Conservation (phyloP, 352 stramenopile species). For the Peronospora farinosa region DNA sequence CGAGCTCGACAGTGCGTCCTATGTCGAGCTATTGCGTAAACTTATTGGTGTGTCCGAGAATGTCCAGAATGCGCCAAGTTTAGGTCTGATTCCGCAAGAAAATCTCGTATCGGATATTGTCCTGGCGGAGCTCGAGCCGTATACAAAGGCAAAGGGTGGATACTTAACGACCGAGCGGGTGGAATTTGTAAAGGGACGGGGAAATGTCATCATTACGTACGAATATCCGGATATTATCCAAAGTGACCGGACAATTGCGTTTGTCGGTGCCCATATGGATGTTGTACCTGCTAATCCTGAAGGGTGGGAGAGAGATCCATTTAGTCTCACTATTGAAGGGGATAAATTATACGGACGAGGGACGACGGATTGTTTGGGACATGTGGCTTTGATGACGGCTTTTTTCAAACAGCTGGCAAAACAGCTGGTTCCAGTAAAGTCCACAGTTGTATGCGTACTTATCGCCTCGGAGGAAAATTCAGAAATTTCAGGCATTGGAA, state of each 20-base stretch:
- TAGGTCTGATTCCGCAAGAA: conserved; percentile 45
- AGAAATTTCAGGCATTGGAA: conserved; percentile 79
- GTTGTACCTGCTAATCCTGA: conserved; percentile 90
- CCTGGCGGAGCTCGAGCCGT: conserved; percentile 76
- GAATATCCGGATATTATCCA: conserved; percentile 29
- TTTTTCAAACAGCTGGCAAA: conserved; percentile 74
- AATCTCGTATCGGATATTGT: conserved; percentile 88
- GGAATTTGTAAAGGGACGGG: conserved; percentile 76
- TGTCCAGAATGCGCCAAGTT: conserved; percentile 41
- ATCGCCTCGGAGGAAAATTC: conserved; percentile 87
- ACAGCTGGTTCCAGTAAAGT: conserved; percentile 61
- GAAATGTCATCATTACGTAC: conserved; percentile 92
- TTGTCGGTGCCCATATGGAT: conserved; percentile 89
- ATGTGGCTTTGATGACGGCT: conserved; percentile 87
- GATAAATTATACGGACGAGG: conserved; percentile 90
- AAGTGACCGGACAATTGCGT: conserved; percentile 66
- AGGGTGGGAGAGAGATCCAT: conserved; percentile 84
- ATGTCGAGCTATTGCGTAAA: conserved; percentile 65
- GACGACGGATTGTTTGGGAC: conserved; percentile 90
- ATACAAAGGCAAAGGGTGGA: conserved; percentile 25
- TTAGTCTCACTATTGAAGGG: conserved; percentile 82
- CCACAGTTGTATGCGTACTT: conserved; percentile 81
- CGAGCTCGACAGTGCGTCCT: conserved; percentile 50
- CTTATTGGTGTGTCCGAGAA: conserved; percentile 61
- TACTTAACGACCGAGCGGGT: conserved; percentile 68